Evolutionary conservation across 139 green algal genomes (phyloP).

Genomic region (Tetradesmus lagerheimii): DNA sequence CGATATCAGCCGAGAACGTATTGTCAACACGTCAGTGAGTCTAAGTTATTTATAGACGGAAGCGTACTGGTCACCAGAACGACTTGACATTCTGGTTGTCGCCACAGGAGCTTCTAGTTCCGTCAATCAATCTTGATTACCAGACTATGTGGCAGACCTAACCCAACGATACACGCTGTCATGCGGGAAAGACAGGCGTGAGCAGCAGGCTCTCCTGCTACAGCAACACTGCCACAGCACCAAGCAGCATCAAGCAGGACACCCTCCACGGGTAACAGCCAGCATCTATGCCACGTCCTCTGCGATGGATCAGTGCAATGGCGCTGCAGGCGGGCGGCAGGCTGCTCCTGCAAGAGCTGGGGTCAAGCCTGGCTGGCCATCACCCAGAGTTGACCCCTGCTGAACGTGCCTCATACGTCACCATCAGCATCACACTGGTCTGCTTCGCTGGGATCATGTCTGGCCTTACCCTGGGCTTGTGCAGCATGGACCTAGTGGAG

Average conservation of each 20-base stretch:
- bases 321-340: conserved; percentile 16
- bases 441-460: conserved; percentile 77
- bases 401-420: background rate
- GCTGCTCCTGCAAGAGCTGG: conserved; percentile 10
- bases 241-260: background rate
- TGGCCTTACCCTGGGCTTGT: conserved; percentile 87
- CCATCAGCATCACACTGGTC: conserved; percentile 3
- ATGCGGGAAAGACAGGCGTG: background rate
- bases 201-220: background rate
- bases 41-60: background rate
- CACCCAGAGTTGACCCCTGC: background rate
- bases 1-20: too few species aligned
- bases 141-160: too few species aligned
- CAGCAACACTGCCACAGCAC: background rate
- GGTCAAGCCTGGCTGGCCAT: background rate
- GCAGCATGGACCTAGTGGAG: conserved; percentile 72
- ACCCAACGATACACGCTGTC: too few species aligned
- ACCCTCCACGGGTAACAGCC: background rate
- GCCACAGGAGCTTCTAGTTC: background rate
- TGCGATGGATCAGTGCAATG: conserved; percentile 11
- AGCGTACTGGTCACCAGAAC: background rate
- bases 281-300: background rate
- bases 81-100: background rate
- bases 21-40: background rate
- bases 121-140: background rate